Percentiles rank a stretch among this genome's conserved stretches.
phyloP scores from a whole-genome alignment of 352 stramenopile species.

The Globisporangium barbulae region DNA sequence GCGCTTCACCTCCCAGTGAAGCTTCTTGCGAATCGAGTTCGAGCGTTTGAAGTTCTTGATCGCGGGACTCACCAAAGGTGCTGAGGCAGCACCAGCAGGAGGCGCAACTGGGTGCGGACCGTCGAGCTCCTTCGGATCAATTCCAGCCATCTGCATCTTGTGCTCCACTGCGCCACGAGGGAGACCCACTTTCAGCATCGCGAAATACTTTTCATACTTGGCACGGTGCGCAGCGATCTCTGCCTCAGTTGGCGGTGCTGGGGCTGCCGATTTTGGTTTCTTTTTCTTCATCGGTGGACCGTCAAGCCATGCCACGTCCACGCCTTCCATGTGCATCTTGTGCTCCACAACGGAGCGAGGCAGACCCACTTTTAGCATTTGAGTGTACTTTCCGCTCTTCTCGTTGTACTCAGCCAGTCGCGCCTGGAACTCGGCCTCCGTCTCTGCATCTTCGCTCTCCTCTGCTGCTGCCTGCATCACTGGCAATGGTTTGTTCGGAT shows the following conservation, averaged over 20 bases:
- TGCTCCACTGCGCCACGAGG: conserved; percentile 78
- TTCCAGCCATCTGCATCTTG: conserved; percentile 74
- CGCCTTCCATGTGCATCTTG: conserved; percentile 82
- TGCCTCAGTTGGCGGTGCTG: conserved; percentile 34
- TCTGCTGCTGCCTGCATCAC: conserved; percentile 12
- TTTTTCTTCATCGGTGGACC: conserved; percentile 41
- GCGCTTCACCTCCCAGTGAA: conserved; percentile 77
- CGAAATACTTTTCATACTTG: conserved; percentile 84
- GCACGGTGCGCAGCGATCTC: conserved; percentile 53
- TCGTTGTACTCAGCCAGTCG: conserved; percentile 61
- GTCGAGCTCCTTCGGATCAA: conserved; percentile 68
- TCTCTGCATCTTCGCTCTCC: conserved; percentile 27
- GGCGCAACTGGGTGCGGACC: conserved; percentile 41
- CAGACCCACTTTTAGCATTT: conserved; percentile 82
- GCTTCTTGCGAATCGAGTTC: conserved; percentile 82
- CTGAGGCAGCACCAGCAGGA: conserved; percentile 8
- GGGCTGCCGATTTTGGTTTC: conserved; percentile 17
- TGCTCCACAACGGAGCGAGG: conserved; percentile 66
- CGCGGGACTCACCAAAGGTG: not conserved
- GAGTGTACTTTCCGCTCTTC: conserved; percentile 66
- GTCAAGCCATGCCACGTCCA: conserved; percentile 62
- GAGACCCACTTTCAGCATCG: conserved; percentile 78
- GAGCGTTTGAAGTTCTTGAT: conserved; percentile 46
- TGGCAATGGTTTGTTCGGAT: conserved; percentile 51
- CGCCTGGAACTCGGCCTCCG: conserved; percentile 44